Evolutionary conservation across 2,329 filamentous ascomycete species (phyloP), one percentile per base, ranked within the genome.

Genomic region (Trichoderma semiorbis): DNA sequence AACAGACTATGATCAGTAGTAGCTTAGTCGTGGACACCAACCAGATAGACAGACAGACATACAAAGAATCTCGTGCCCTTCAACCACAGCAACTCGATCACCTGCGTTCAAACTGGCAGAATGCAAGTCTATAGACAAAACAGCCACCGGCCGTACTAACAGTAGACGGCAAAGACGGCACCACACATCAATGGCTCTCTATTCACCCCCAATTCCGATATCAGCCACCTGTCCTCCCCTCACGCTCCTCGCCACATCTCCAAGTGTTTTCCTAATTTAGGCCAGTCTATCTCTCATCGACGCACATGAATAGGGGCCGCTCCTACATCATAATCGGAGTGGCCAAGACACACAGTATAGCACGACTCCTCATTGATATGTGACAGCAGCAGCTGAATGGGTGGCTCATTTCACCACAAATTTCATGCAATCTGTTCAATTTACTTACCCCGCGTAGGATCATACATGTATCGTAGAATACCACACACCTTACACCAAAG

Each of bases 381-480:
- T 50, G 62, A 62, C 32, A 36, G 32, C 11, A 26, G 30, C 11
- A 39, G 58, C 34, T 65, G 62, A 28, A 65, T 63, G 60, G 32
- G 62, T 65, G 62, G 36, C 36, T 65, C 43, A 53, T 47, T 65
- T 34, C 36, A 53, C 36, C 36, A 50, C 26, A 16, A 53, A n/a
- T 28, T 18, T 16, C 39, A 32, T 30, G 62, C 32, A 62, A 34
- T 36, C 58, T 34, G 32, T 39, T 62, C 58, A 62, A 21, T 62
- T 62, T 62, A 36, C 32, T 26, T 62, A 62, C 58, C 58, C 58
- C 58, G 58, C 58, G 58, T 62, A 62, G 58, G 58, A 62, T 62
- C 58, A 21, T 16, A 36, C 34, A 8, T 39, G 39, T n/a, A 62
- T 39, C n/a, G 21, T 24, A 21, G 58, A 62, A 36, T 39, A 16